Evolutionary conservation across 2,329 filamentous ascomycete genomes (phyloP), one percentile per base, ranked within the genome.

Genomic region (Niveomyces coronatus): DNA sequence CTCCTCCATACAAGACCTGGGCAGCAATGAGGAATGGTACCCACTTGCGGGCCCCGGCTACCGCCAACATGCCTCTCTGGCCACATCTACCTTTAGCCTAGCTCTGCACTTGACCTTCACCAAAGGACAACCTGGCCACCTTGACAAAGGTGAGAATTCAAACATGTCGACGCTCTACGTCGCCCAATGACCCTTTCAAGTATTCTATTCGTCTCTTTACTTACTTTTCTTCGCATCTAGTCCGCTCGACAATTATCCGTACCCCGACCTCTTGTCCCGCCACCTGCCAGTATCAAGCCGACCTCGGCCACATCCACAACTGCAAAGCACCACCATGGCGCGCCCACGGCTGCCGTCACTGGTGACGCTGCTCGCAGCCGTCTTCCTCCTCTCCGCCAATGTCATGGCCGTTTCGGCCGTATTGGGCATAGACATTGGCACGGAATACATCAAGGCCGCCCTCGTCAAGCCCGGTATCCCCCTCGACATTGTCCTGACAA

Each of bases 401-500:
- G 70, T 69, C 29, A 63, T 70, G 29, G 73, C 72, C 18, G 63
- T 64, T 35, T 67, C 85, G 8, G 85, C 86, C 37, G 88, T 96
- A 14, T 69, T 98, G 16, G 91, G 91, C 46, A 75, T 98, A 52
- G 91, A 98, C 62, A 71, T 98, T 39, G 91, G 91, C 49, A 95
- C 91, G 40, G 86, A 94, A 60, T 95, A 94, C 65, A 84, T 98
- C 66, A 98, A 96, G 68, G 89, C 89, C 19, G 80, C 85, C 11
- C 76, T 98, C 29, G 89, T 98, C 45, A 96, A 96, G 65, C 91
- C 91, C 3, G 91, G 91, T 44, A 89, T 94, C 37, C 91, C 91
- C 9, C 85, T 98, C 56, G 91, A 98, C 49, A 96, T 98, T 48
- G 89, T 98, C 58, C 74, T 95, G 40, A 95, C 88, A 20, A 98